These are phyloP conservation scores for Neonectria magnoliae DNA, from an alignment of 2,329 filamentous ascomycete species.

Conservation along the genomic window DNA sequence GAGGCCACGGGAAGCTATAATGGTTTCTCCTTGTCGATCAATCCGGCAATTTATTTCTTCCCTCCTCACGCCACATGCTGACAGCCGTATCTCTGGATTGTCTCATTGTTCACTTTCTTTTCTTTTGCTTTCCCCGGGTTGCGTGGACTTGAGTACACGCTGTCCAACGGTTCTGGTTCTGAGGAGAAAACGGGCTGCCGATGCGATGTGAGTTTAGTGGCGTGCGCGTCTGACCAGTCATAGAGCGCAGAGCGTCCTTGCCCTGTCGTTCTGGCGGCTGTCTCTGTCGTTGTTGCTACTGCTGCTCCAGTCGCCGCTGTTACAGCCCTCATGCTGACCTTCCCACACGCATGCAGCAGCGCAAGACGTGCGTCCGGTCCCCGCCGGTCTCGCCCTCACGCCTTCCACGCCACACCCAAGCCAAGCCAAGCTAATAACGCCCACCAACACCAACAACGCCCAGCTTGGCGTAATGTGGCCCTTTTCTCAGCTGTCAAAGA, in stretches of 20 bases:
- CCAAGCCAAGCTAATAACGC: constrained; percentile 17
- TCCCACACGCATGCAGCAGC: constrained; percentile 35
- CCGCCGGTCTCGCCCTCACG: constrained; percentile 30
- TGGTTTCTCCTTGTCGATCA: constrained; percentile 34
- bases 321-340: not conserved
- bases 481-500: constrained; percentile 13
- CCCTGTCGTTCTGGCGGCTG: not conserved
- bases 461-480: constrained; percentile 7
- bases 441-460: constrained; percentile 5
- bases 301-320: constrained; percentile 20
- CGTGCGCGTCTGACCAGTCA: constrained; percentile 4
- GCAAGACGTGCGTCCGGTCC: constrained; percentile 40
- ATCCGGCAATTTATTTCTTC: constrained; percentile 26
- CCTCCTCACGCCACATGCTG: constrained; percentile 7
- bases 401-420: constrained; percentile 24
- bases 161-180: not conserved
- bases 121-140: not conserved
- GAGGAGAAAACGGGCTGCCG: not conserved
- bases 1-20: constrained; percentile 20
- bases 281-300: not conserved
- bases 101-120: constrained; percentile 3
- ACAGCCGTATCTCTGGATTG: not conserved
- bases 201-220: not conserved
- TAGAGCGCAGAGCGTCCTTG: not conserved
- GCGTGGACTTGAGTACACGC: not conserved